Evolutionary conservation across 2,329 filamentous ascomycete genomes (phyloP).

Genomic region (Fusarium oxysporum): DNA sequence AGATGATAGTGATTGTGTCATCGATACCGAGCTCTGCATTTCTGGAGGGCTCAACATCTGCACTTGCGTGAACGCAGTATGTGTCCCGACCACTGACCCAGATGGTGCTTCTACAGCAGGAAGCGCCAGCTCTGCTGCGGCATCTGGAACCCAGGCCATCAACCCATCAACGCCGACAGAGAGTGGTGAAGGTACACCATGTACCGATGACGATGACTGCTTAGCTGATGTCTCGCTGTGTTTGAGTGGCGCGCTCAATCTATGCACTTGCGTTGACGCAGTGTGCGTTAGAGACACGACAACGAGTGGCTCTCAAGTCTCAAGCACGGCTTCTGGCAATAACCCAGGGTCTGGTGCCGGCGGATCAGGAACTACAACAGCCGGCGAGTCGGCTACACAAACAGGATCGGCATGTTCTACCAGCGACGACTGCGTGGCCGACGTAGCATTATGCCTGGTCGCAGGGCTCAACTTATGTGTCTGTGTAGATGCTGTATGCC

Average conservation of each 20-base stretch:
- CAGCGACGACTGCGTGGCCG: slow-evolving; percentile 1
- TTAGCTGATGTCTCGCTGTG: background rate
- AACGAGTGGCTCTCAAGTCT: background rate
- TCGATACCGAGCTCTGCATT: slow-evolving; percentile 7
- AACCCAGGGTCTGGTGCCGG: background rate
- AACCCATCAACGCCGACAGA: background rate
- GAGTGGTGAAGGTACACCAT: background rate
- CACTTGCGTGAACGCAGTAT: slow-evolving; percentile 3
- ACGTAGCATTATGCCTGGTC: background rate
- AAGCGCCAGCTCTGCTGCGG: background rate
- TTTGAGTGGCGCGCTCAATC: background rate
- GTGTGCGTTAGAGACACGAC: slow-evolving; percentile 7
- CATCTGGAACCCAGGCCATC: background rate
- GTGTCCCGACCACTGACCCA: background rate
- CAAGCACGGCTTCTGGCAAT: background rate
- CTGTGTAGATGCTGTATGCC: background rate
- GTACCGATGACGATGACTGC: slow-evolving; percentile 1
- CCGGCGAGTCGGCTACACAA: background rate
- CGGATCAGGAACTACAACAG: background rate
- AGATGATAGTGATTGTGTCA: slow-evolving; percentile 3
- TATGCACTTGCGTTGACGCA: slow-evolving; percentile 14
- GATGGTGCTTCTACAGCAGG: background rate
- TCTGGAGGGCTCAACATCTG: slow-evolving; percentile 12
- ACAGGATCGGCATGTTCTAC: background rate
- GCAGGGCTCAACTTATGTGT: slow-evolving; percentile 1